Conservation (phyloP, 306 rosid species). For the Senna siamea region DNA sequence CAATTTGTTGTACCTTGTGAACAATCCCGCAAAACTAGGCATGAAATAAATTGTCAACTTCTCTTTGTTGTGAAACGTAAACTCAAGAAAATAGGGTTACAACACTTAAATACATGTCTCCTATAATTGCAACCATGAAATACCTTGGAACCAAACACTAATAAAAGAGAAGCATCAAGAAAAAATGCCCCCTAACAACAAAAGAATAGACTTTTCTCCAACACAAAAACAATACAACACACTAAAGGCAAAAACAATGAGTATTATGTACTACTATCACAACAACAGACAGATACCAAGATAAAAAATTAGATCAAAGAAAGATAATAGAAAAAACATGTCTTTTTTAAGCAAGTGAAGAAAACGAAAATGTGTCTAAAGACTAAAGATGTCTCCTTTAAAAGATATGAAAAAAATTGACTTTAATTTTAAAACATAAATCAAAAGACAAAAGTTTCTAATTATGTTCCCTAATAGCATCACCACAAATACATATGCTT, state of each 20-base stretch:
- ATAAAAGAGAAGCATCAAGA: conserved; percentile 7
- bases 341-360: neutral
- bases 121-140: conserved; percentile 29
- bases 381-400: conserved; percentile 13
- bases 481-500: neutral
- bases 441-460: neutral
- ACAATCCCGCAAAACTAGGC: conserved; percentile 38
- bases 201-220: conserved; percentile 40
- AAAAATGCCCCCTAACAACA: neutral
- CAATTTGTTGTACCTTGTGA: conserved; percentile 39
- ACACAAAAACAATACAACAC: conserved; percentile 45
- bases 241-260: conserved; percentile 22
- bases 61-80: conserved; percentile 53
- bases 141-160: conserved; percentile 44
- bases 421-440: conserved; percentile 9
- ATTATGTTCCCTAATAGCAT: conserved; percentile 1
- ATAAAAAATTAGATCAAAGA: conserved; percentile 12
- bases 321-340: neutral
- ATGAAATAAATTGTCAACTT: conserved; percentile 35
- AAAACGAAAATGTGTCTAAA: neutral
- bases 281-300: neutral
- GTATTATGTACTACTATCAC: neutral
- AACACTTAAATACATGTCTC: conserved; percentile 19
- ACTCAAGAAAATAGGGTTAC: conserved; percentile 54
- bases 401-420: conserved; percentile 28